Base-by-base conservation (phyloP, 2,329 filamentous ascomycete species). In the Fusarium phyllophilum region DNA sequence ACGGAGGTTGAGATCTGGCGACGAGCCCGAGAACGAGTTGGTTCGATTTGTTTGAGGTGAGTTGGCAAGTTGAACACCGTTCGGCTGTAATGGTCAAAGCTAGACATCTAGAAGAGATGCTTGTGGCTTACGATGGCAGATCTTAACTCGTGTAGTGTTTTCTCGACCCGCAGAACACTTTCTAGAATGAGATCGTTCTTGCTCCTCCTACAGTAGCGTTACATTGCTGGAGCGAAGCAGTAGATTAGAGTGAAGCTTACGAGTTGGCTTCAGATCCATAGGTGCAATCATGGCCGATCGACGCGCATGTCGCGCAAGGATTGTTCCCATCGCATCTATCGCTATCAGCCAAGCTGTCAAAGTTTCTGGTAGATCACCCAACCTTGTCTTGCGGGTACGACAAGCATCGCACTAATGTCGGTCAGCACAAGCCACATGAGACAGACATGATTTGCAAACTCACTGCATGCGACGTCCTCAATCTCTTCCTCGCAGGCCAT, bases 141-240 rank as follows among this genome's bases (percentile, higher is more conserved):
- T 58, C 83, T 84, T 68, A 88, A 81, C 64, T 87, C 84, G 26
- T 85, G 82, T 9, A 88, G 80, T 17, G 84, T 79, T 57, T 80
- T 83, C 71, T 88, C 86, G 26, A 87, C 83, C 20, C 86, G 81
- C 4, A 87, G 74, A 7, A 87, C 85, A 10, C 86, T 85, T 65
- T 87, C 86, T 6, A 88, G 82, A 29, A 88, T 87, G 52, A 87
- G 78, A 65, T 88, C 86, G 48, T 83, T 87, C 74, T 88, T 88
- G 36, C 85, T 85, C 66, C 86, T 82, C 51, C 83, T 86, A 17
- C 11, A 38, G 3, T 8, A 33, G 51, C 5, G 56, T 75, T 66
- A 77, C 57, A 33, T 42, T 62, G 33, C 44, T 57, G 14, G 3
- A 9, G 3, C 2, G 2, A 6, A 6, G 8, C 7, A 36, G 33